Evolutionary conservation across 331 rosid species (phyloP), one percentile per base, ranked within the genome.

Genomic region (Saraca asoca): DNA sequence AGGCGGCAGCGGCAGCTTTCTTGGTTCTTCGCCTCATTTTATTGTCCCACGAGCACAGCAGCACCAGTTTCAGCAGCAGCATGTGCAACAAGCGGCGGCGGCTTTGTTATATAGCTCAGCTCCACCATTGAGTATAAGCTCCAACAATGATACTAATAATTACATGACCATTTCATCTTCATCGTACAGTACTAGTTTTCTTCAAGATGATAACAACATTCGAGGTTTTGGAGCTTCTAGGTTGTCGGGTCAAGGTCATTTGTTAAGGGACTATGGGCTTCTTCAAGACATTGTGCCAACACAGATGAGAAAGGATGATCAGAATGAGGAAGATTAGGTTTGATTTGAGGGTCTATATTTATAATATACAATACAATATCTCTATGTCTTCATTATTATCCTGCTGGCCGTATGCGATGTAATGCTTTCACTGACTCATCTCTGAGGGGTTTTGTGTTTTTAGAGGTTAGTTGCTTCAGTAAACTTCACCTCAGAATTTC

Each of bases 241-340:
- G 6, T 7, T 39, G 55, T 33, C 50, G 17, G 11, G 15, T 51
- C 72, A 65, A 60, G 55, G 72, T 24, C 31, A 24, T 60, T 53
- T 85, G 58, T 67, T 67, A 12, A 79, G 78, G 69, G 89, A 85
- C 80, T 67, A 78, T 52, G 96, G 98, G 5, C 95, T 93, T 75
- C 95, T 93, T 42, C 85, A 93, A 63, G 98, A 93, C 75, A 73
- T 93, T 15, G 79, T 79, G 57, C 85, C 90, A 5, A 42, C 71
- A 12, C 84, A 78, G 83, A 85, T 81, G 73, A 74, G 35, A 18
- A 62, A 72, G 2, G 77, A 66, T 54, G 83, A 80, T 1, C 31
- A 24, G 38, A 48, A 33, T 12, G 58, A 67, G 29, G 73, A 78
- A 18, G 53, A 44, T 52, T 62, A 77, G 29, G 53, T 56, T 45